Percentiles rank a stretch among this genome's conserved stretches.
Conservation (phyloP, 768 basidiomycete genomes). For the Psilocybe tampanensis region DNA sequence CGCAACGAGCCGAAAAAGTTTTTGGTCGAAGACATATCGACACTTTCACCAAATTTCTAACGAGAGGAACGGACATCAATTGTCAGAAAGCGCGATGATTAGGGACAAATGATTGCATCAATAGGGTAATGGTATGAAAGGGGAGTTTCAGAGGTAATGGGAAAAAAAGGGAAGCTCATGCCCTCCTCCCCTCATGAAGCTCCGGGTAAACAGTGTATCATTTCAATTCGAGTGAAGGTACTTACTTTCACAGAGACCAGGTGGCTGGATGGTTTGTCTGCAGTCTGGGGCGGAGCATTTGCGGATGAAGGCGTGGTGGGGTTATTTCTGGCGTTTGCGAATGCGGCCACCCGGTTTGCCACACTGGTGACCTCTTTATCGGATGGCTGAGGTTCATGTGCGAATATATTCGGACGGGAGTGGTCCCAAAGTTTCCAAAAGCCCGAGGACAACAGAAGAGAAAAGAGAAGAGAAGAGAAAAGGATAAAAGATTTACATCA, state of each 20-base stretch:
- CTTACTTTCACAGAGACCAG: constrained; percentile 30
- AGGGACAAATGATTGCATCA: constrained; percentile 12
- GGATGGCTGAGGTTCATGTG: constrained; percentile 28
- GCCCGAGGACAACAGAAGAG: constrained; percentile 1
- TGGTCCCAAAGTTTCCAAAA: constrained; percentile 4
- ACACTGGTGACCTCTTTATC: constrained; percentile 43
- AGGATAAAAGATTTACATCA: constrained; percentile 8
- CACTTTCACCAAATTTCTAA: constrained; percentile 59
- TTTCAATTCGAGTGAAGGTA: constrained; percentile 5
- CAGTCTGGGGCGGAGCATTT: constrained; percentile 25
- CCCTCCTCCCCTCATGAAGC: neutral
- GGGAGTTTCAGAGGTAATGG: constrained; percentile 1
- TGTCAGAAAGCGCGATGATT: neutral
- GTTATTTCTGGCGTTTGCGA: constrained; percentile 37
- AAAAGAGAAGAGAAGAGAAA: constrained; percentile 2
- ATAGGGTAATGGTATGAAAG: neutral
- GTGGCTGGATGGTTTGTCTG: constrained; percentile 30
- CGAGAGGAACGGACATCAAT: neutral
- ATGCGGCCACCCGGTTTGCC: constrained; percentile 60
- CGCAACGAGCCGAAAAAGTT: constrained; percentile 50
- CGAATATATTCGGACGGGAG: constrained; percentile 6
- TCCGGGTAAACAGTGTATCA: neutral
- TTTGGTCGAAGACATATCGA: constrained; percentile 54
- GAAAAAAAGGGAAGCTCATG: neutral
- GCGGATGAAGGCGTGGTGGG: constrained; percentile 14